Percentiles rank a stretch among this genome's conserved stretches.
These are phyloP conservation scores for Chalaropsis ovoidea DNA, from an alignment of 2,329 filamentous ascomycete species.

Conservation along the genomic window DNA sequence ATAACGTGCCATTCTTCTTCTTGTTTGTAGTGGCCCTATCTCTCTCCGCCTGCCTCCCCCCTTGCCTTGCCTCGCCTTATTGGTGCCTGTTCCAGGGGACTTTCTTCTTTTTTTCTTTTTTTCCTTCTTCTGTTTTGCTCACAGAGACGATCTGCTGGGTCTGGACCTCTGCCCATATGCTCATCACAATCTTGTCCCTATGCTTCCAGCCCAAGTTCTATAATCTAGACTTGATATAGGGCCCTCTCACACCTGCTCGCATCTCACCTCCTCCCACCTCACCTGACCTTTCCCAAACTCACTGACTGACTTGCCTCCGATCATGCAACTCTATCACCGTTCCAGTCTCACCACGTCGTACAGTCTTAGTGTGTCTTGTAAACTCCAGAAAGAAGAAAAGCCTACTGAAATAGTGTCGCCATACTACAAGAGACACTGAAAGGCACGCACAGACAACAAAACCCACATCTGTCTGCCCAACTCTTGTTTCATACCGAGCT, in stretches of 20 bases:
- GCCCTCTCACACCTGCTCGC: too few relatives aligned
- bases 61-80: too few relatives aligned
- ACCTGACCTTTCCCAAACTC: background rate
- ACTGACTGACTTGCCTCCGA: too few relatives aligned
- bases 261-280: background rate
- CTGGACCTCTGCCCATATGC: background rate
- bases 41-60: too few relatives aligned
- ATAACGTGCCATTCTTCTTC: too few relatives aligned
- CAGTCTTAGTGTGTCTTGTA: too few relatives aligned
- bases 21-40: too few relatives aligned
- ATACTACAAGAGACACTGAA: background rate
- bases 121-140: background rate
- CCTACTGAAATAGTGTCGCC: background rate
- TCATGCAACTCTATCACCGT: too few relatives aligned
- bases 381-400: background rate
- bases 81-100: background rate
- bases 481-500: background rate
- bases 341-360: too few relatives aligned
- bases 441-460: background rate
- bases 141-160: background rate
- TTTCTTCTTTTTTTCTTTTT: background rate
- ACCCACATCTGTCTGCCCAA: background rate
- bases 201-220: background rate
- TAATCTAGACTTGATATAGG: constrained; percentile 1
- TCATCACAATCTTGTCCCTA: background rate